A percentile compares a stretch with the other conserved stretches of the same genome.
Conservation (phyloP, 1,284 basidiomycete species). For the Ceratobasidium papillatum region DNA sequence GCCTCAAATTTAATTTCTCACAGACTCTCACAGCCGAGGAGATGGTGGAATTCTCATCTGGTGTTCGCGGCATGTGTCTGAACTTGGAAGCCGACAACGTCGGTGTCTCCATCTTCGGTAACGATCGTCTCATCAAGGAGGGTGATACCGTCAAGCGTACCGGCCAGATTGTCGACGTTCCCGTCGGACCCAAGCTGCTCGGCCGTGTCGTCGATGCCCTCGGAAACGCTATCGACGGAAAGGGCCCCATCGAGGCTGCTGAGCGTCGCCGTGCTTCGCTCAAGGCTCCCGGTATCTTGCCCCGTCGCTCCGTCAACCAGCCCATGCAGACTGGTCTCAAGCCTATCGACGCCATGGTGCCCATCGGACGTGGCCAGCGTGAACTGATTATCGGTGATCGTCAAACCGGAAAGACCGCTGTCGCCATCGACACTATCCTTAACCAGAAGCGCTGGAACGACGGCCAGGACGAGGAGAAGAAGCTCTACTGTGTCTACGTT, state of each 20-base stretch:
- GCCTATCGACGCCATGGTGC: constrained; percentile 99
- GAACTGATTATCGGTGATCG: constrained; percentile 99
- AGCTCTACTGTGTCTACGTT: constrained; percentile 99
- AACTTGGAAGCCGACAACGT: constrained; percentile 99
- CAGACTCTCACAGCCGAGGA: constrained; percentile 79
- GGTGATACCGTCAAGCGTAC: constrained; percentile 99
- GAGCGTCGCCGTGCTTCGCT: constrained; percentile 96
- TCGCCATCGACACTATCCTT: constrained; percentile 99
- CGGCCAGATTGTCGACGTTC: constrained; percentile 99
- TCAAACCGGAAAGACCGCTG: constrained; percentile 99
- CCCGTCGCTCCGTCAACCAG: constrained; percentile 99
- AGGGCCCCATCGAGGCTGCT: constrained; percentile 93
- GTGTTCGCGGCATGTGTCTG: constrained; percentile 98
- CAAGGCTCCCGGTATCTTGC: constrained; percentile 99
- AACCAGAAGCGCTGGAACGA: constrained; percentile 99
- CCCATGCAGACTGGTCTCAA: constrained; percentile 99
- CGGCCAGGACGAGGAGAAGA: constrained; percentile 93
- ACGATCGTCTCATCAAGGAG: constrained; percentile 99
- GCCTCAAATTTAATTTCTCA: constrained; percentile 15
- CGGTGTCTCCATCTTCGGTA: constrained; percentile 99
- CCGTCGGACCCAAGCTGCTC: constrained; percentile 94
- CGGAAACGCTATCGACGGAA: constrained; percentile 99
- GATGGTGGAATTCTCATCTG: constrained; percentile 99
- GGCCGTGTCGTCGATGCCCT: constrained; percentile 99
- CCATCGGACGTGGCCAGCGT: constrained; percentile 99